Evolutionary conservation across 2,329 filamentous ascomycete species (phyloP).

Genomic region (Dothiorella sarmentorum): DNA sequence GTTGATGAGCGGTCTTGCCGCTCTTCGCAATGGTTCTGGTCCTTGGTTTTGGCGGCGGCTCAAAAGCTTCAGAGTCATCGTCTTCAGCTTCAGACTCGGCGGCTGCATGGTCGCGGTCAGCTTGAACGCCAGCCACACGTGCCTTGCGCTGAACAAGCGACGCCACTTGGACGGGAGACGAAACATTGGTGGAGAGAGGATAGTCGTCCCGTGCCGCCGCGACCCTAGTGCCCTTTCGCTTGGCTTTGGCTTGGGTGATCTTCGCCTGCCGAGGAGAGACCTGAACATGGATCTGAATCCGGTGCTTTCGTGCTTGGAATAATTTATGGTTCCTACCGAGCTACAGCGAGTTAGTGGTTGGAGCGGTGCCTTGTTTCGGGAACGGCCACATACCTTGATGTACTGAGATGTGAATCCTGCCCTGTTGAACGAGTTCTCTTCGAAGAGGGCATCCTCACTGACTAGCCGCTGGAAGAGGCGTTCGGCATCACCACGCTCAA

Average conservation of each 20-base stretch:
- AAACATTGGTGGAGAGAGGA: constrained; percentile 64
- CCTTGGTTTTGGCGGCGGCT: constrained; percentile 32
- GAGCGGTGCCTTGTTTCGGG: neutral
- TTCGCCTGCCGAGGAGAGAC: constrained; percentile 43
- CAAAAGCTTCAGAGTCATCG: constrained; percentile 47
- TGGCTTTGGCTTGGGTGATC: constrained; percentile 29
- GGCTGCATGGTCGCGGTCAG: constrained; percentile 32
- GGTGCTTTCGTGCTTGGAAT: constrained; percentile 43
- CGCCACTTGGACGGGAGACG: constrained; percentile 57
- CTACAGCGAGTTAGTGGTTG: constrained; percentile 26
- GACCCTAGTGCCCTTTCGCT: constrained; percentile 30
- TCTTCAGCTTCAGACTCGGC: constrained; percentile 39
- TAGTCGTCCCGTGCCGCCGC: constrained; percentile 42
- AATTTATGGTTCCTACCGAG: constrained; percentile 45
- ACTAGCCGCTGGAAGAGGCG: constrained; percentile 77
- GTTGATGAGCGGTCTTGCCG: constrained; percentile 24
- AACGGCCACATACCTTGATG: constrained; percentile 52
- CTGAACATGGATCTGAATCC: constrained; percentile 54
- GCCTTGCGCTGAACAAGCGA: constrained; percentile 34
- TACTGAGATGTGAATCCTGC: constrained; percentile 72
- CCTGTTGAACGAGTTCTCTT: constrained; percentile 64
- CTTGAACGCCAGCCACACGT: constrained; percentile 12
- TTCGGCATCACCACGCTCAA: constrained; percentile 75
- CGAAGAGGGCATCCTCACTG: constrained; percentile 67
- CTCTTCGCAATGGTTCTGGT: constrained; percentile 8